A percentile compares a stretch with the other conserved stretches of the same genome.
These are phyloP conservation scores for Lonicera japonica DNA, from an alignment of 129 eudicot genomes.

Conservation along the genomic window DNA sequence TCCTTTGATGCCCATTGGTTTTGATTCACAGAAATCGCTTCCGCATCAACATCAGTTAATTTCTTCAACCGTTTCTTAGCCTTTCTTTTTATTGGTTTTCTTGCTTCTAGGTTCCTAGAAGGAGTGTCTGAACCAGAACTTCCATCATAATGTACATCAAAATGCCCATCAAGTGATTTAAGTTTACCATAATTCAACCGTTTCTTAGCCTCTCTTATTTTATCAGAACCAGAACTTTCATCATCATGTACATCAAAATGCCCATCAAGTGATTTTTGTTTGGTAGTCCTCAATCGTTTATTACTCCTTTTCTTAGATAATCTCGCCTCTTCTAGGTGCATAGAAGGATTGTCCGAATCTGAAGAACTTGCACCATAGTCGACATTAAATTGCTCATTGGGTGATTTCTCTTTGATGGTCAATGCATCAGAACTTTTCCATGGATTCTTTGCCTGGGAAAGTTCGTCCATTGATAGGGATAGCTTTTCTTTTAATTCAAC, in stretches of 20 bases:
- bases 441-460: slow-evolving; percentile 64
- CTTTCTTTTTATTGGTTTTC: slow-evolving; percentile 49
- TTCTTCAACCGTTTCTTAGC: slow-evolving; percentile 39
- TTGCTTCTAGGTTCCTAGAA: slow-evolving; percentile 33
- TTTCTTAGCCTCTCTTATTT: too few relatives aligned
- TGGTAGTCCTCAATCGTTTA: slow-evolving; percentile 40
- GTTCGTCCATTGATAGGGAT: slow-evolving; percentile 56
- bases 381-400: slow-evolving; percentile 20
- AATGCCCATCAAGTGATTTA: slow-evolving; percentile 1
- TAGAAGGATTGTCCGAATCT: slow-evolving; percentile 57
- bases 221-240: too few relatives aligned
- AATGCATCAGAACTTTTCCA: slow-evolving; percentile 41
- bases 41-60: slow-evolving; percentile 23
- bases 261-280: too few relatives aligned
- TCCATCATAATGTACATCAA: slow-evolving; percentile 38
- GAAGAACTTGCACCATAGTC: slow-evolving; percentile 38
- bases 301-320: slow-evolving; percentile 46
- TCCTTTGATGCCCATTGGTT: slow-evolving; percentile 80
- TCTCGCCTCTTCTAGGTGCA: slow-evolving; percentile 30
- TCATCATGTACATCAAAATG: too few relatives aligned
- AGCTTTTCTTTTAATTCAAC: slow-evolving; percentile 55
- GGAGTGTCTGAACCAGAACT: slow-evolving; percentile 64
- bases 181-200: too few relatives aligned
- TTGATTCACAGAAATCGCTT: slow-evolving; percentile 21
- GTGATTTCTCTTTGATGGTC: slow-evolving; percentile 43